Evolutionary conservation across 1,284 basidiomycete species (phyloP).

Genomic region (Pyrrhoderma noxium): DNA sequence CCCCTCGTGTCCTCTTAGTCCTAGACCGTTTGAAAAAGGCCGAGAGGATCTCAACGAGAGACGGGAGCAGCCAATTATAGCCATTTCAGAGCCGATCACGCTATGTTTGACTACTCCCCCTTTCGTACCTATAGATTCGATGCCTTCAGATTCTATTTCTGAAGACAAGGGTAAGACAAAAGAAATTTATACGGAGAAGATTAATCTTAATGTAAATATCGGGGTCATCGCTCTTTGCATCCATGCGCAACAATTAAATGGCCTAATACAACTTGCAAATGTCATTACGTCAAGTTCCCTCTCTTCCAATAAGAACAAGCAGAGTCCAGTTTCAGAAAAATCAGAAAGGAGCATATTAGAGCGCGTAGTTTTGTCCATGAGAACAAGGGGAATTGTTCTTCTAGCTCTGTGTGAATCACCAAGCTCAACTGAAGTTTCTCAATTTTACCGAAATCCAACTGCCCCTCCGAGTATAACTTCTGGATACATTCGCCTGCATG

Average conservation of each 20-base stretch:
- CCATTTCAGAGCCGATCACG: slow-evolving; percentile 49
- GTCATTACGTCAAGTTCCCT: slow-evolving; percentile 23
- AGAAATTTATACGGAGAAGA: background rate
- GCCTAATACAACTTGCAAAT: slow-evolving; percentile 36
- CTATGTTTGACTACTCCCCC: slow-evolving; percentile 42
- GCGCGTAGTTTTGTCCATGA: slow-evolving; percentile 31
- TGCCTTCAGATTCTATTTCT: slow-evolving; percentile 6
- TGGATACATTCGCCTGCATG: slow-evolving; percentile 49
- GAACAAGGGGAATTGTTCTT: too few species aligned
- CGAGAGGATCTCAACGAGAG: slow-evolving; percentile 2
- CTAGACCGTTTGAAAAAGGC: slow-evolving; percentile 14
- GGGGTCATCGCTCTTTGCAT: slow-evolving; percentile 49
- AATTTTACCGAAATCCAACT: slow-evolving; percentile 52
- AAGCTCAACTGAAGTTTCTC: slow-evolving; percentile 23
- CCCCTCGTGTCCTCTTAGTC: background rate
- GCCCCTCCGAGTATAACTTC: slow-evolving; percentile 41
- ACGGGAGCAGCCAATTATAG: slow-evolving; percentile 32
- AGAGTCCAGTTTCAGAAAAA: background rate
- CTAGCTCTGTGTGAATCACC: background rate
- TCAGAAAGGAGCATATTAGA: slow-evolving; percentile 26
- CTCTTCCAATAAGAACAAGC: background rate
- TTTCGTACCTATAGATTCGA: slow-evolving; percentile 6
- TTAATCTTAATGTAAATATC: slow-evolving; percentile 32
- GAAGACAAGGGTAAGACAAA: slow-evolving; percentile 18
- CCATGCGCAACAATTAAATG: slow-evolving; percentile 45